Base-by-base conservation (phyloP, 495 filamentous ascomycete species). In the Xylaria acuta region DNA sequence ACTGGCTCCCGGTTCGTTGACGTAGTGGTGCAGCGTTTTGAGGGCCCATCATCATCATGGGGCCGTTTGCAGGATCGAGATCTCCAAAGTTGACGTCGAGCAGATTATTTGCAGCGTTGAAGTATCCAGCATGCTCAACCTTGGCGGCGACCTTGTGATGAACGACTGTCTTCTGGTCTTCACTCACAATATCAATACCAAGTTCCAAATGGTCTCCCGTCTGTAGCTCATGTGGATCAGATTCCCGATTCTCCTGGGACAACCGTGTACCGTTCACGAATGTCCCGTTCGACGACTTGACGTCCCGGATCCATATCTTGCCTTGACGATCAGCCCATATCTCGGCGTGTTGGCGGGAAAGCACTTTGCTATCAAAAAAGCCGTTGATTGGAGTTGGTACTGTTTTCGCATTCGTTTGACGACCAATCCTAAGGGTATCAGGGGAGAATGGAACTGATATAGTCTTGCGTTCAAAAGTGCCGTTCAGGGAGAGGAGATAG, bases 111-210 rank as follows among this genome's bases (percentile, higher is more conserved):
- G 78, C 86, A 82, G 77, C 84, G 78, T 79, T 94, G 12, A 86
- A 88, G 67, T 93, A 87, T 22, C 96, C 96, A 18, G 96, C 94
- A 84, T 97, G 93, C 76, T 98, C 96, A 69, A 99, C 94, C 76
- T 96, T 95, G 18, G 95, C 94, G 7, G 94, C 94, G 34, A 99
- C 96, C 77, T 99, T 99, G 81, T 98, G 96, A 80, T 99, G 96
- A 18, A 99, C 94, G 41, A 99, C 92, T 0, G 94, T 97, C 82
- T 97, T 98, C 78, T 98, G 95, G 79, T 99, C 96, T 78, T 99
- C 96, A 76, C 93, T 95, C 27, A 99, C 95, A 75, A 99, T 99
- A 80, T 99, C 96, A 67, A 99, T 99, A 58, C 96, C 96, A 54
- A 99, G 83, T 77, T 99, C 96, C 38, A 99, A 82, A 49, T 94